phyloP scores from a whole-genome alignment of 176 grass and related monocot genomes.

The Phoenix roebelenii region DNA sequence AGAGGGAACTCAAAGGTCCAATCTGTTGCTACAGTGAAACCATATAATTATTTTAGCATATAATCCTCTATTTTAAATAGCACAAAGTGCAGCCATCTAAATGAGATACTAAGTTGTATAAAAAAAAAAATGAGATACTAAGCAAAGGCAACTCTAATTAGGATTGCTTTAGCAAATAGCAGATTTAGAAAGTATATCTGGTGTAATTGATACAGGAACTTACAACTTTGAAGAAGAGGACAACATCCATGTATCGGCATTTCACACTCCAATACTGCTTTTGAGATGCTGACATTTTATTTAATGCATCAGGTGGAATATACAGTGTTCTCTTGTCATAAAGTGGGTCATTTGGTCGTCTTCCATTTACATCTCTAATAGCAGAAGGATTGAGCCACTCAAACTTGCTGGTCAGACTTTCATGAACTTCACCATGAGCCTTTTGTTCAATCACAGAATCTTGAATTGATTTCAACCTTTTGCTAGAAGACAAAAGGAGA shows the following conservation, averaged over 20 bases:
- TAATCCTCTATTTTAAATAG: too few species aligned
- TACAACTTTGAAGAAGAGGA: slow-evolving; percentile 99
- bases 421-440: slow-evolving; percentile 23
- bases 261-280: slow-evolving; percentile 97
- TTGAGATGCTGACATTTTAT: slow-evolving; percentile 89
- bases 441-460: slow-evolving; percentile 20
- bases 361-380: slow-evolving; percentile 82
- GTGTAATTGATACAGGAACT: slow-evolving; percentile 5
- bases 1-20: too few species aligned
- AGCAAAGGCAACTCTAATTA: too few species aligned
- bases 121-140: too few species aligned
- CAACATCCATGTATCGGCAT: slow-evolving; percentile 82
- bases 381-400: slow-evolving; percentile 63
- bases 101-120: too few species aligned
- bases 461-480: slow-evolving; percentile 42
- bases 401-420: slow-evolving; percentile 69
- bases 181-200: too few species aligned
- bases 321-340: slow-evolving; percentile 81
- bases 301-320: slow-evolving; percentile 80
- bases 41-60: too few species aligned
- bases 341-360: slow-evolving; percentile 45
- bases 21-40: too few species aligned
- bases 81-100: too few species aligned
- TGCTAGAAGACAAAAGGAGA: slow-evolving; percentile 35
- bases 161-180: too few species aligned